Percentiles rank a stretch among this genome's conserved stretches.
phyloP scores from a whole-genome alignment of 1,139 yeast genomes.

The Scheffersomyces illinoinensis region DNA sequence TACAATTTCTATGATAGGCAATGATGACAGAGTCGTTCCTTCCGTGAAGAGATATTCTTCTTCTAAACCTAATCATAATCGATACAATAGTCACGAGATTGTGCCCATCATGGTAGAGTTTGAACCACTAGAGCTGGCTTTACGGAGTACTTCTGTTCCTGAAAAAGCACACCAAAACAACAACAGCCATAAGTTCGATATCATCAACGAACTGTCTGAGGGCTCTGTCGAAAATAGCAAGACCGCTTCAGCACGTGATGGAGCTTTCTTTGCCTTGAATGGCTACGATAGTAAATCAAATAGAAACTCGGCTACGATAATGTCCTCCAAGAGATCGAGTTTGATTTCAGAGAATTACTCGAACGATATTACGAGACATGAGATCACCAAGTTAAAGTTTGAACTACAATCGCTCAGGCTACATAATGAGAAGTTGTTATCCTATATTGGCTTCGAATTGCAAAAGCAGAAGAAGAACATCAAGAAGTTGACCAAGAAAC shows the following conservation, averaged over 20 bases:
- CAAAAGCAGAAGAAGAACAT: conserved; percentile 51
- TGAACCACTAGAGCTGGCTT: conserved; percentile 24
- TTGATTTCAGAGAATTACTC: conserved; percentile 31
- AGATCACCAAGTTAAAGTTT: conserved; percentile 52
- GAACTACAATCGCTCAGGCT: conserved; percentile 54
- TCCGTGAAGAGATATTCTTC: conserved; percentile 27
- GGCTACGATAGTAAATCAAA: conserved; percentile 21
- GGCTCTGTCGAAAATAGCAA: not conserved
- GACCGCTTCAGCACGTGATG: conserved; percentile 17
- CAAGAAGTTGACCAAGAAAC: conserved; percentile 41
- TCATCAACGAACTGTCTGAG: conserved; percentile 11
- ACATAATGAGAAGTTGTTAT: conserved; percentile 56
- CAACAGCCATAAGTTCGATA: conserved; percentile 9
- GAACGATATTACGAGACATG: conserved; percentile 47
- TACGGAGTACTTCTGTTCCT: conserved; percentile 35
- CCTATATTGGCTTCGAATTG: conserved; percentile 58
- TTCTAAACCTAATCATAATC: conserved; percentile 36
- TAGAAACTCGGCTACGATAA: conserved; percentile 21
- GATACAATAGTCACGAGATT: conserved; percentile 48
- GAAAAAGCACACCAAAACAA: conserved; percentile 17
- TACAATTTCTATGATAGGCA: conserved; percentile 18
- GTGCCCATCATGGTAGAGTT: conserved; percentile 49
- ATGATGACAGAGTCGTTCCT: conserved; percentile 11
- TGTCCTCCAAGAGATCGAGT: conserved; percentile 43
- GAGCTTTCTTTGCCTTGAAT: conserved; percentile 26